Evolutionary conservation across 2,329 filamentous ascomycete species (phyloP).

Genomic region (Stemphylium lycopersici): DNA sequence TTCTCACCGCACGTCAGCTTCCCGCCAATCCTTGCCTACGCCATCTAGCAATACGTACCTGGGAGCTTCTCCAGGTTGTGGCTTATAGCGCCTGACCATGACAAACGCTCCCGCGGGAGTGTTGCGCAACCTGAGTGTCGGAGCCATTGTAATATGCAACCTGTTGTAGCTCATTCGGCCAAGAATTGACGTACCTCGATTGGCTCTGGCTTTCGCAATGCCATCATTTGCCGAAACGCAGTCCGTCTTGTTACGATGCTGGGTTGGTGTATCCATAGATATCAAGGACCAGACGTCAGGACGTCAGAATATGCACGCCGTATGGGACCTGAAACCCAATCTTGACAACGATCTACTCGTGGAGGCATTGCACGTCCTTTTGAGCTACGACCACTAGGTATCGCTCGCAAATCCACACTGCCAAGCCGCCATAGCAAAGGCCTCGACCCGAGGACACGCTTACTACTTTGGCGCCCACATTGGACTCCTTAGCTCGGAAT

Average conservation of each 20-base stretch:
- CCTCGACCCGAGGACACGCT: slow-evolving; percentile 23
- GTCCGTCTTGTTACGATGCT: slow-evolving; percentile 15
- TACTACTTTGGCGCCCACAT: slow-evolving; percentile 18
- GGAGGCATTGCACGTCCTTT: slow-evolving; percentile 17
- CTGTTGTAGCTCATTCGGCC: slow-evolving; percentile 9
- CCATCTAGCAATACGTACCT: slow-evolving; percentile 20
- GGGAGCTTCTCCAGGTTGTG: slow-evolving; percentile 23
- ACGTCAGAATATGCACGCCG: slow-evolving; percentile 26
- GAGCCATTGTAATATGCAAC: slow-evolving; percentile 20
- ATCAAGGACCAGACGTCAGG: slow-evolving; percentile 28
- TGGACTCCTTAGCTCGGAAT: not conserved
- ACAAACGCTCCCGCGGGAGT: slow-evolving; percentile 20
- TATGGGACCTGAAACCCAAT: slow-evolving; percentile 35
- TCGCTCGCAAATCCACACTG: not conserved
- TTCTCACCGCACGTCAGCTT: slow-evolving; percentile 14
- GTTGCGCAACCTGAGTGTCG: slow-evolving; percentile 17
- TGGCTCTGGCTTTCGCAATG: slow-evolving; percentile 19
- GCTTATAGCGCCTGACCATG: slow-evolving; percentile 36
- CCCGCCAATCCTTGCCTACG: slow-evolving; percentile 18
- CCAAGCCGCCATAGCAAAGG: slow-evolving; percentile 10
- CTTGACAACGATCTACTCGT: slow-evolving; percentile 27
- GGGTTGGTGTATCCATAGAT: slow-evolving; percentile 8
- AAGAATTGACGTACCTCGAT: slow-evolving; percentile 1
- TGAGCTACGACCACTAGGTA: no score
- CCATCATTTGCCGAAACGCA: slow-evolving; percentile 25